Percentiles rank a stretch among this genome's conserved stretches.
These are phyloP conservation scores for Aspergillus sp. DNA, from an alignment of 2,329 filamentous ascomycete genomes.

Conservation along the genomic window DNA sequence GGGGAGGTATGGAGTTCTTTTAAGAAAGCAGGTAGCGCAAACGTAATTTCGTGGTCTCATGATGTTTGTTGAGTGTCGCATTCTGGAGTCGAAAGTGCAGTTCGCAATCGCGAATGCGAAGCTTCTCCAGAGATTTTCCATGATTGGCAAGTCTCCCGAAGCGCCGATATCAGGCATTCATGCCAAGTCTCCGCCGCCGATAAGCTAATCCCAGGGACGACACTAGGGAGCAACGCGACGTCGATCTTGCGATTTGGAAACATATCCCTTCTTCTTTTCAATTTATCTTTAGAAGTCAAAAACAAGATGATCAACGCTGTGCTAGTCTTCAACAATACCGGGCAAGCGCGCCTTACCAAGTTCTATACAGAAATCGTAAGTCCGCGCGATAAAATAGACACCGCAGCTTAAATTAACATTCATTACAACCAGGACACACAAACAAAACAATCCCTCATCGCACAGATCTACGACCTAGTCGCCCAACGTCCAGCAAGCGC, in stretches of 20 bases:
- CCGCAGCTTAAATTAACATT: constrained; percentile 4
- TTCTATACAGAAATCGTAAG: constrained; percentile 94
- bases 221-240: not conserved
- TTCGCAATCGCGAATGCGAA: not conserved
- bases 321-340: constrained; percentile 96
- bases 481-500: constrained; percentile 83
- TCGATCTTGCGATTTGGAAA: not conserved
- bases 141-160: constrained; percentile 7
- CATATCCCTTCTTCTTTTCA: not conserved
- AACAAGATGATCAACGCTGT: constrained; percentile 93
- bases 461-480: constrained; percentile 94
- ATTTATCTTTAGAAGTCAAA: not conserved
- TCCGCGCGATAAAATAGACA: constrained; percentile 1
- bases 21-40: constrained; percentile 5
- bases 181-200: constrained; percentile 11
- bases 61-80: not conserved
- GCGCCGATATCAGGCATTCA: constrained; percentile 2
- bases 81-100: not conserved
- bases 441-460: constrained; percentile 93
- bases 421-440: constrained; percentile 67
- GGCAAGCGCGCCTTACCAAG: constrained; percentile 91
- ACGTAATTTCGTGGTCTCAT: constrained; percentile 5
- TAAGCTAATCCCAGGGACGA: constrained; percentile 8
- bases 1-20: constrained; percentile 1
- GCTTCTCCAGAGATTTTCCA: constrained; percentile 10